Evolutionary conservation across 2,329 filamentous ascomycete genomes (phyloP), one percentile per base, ranked within the genome.

Genomic region (Ophiocordyceps robertsii): DNA sequence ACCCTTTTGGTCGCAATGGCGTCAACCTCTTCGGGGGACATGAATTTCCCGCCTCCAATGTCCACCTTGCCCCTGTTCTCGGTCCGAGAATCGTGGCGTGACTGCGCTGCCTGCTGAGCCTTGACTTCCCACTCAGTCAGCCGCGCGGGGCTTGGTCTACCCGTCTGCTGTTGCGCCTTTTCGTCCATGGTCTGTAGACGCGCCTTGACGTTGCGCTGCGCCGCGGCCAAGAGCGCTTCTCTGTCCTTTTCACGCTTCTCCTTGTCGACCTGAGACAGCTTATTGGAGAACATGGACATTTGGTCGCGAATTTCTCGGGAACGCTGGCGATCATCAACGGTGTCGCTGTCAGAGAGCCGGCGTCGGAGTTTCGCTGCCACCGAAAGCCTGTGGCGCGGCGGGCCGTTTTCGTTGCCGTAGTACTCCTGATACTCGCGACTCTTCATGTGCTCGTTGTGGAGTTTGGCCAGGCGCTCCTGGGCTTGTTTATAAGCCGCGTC

Each of bases 401-500:
- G 56, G n/a, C 57, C 40, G 12, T 52, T 42, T 49, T 51, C 68
- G 43, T 55, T 75, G 29, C 82, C 82, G 55, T 94, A 95, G 58
- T 94, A 88, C 38, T 83, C 78, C 36, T 84, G 76, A 49, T 82
- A 83, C 3, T 79, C 75, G 5, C 73, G 69, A 44, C 71, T 70
- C 47, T 77, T 71, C 41, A 72, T 64, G 51, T 80, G 70, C 44
- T 89, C 81, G 44, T 84, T 74, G 35, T 90, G 78, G 45, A 95
- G 77, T 56, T 82, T 90, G 6, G 84, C 77, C 21, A 95, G 67
- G 31, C 88, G 79, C 58, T 93, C 84, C 44, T 89, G 80, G 0
- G 90, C 89, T 43, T 92, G 75, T 54, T 81, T 88, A 54, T 92
- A 87, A 1, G 90, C 90, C 6, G 84, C 82, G 54, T 94, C 87